Evolutionary conservation across 805 yeast genomes (phyloP).

Genomic region (Starmera quercuum): DNA sequence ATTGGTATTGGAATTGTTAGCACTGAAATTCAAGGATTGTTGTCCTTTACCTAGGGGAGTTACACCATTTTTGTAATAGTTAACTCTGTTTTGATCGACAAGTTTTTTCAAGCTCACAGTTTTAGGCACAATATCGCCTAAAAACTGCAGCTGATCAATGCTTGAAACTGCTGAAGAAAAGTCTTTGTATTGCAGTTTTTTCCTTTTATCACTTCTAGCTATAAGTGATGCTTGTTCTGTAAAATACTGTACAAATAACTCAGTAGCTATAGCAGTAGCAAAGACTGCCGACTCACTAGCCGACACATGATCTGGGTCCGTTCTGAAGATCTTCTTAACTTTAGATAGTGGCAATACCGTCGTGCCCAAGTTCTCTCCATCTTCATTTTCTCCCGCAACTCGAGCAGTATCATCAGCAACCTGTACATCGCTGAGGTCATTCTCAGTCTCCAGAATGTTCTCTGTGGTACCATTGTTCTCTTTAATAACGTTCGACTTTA

Average conservation of each 20-base stretch:
- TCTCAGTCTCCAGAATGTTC: no score
- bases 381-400: slow-evolving; percentile 13
- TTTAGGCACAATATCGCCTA: slow-evolving; percentile 62
- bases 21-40: slow-evolving; percentile 25
- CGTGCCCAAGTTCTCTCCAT: slow-evolving; percentile 22
- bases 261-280: slow-evolving; percentile 72
- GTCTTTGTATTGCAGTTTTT: slow-evolving; percentile 65
- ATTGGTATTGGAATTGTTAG: slow-evolving; percentile 1
- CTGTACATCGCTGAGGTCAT: no score
- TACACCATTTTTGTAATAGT: slow-evolving; percentile 7
- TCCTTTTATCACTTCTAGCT: slow-evolving; percentile 59
- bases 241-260: slow-evolving; percentile 60
- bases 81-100: slow-evolving; percentile 33
- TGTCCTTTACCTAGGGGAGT: slow-evolving; percentile 33
- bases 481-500: neutral
- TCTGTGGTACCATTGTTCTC: no score
- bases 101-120: slow-evolving; percentile 44
- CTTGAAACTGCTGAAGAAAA: slow-evolving; percentile 54
- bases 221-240: slow-evolving; percentile 62
- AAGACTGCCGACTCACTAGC: slow-evolving; percentile 69
- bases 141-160: slow-evolving; percentile 54
- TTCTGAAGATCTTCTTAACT: slow-evolving; percentile 62
- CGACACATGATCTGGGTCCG: slow-evolving; percentile 65
- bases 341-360: slow-evolving; percentile 54
- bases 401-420: no score